A percentile compares a stretch with the other conserved stretches of the same genome.
These are phyloP conservation scores for Ophiostoma ips DNA, from an alignment of 2,329 filamentous ascomycete genomes.

Conservation along the genomic window DNA sequence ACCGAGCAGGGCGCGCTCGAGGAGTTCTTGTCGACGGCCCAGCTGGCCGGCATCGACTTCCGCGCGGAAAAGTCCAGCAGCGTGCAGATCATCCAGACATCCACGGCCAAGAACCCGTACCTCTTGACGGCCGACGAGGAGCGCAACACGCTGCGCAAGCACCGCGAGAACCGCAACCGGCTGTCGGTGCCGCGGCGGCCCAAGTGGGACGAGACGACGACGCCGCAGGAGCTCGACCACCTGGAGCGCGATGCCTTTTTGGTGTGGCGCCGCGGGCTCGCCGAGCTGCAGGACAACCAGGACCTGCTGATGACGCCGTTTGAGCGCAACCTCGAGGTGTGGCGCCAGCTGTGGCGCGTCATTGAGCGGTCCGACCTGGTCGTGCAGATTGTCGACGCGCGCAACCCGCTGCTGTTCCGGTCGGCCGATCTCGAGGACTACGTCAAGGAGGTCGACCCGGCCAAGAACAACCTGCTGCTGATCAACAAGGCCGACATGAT, in stretches of 20 bases:
- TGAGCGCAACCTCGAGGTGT: constrained; percentile 92
- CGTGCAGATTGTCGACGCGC: constrained; percentile 95
- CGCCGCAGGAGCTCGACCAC: constrained; percentile 64
- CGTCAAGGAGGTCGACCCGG: constrained; percentile 75
- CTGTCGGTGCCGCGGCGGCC: constrained; percentile 85
- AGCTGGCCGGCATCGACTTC: constrained; percentile 96
- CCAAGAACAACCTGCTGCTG: constrained; percentile 77
- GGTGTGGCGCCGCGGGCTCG: constrained; percentile 78
- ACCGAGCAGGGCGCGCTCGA: constrained; percentile 94
- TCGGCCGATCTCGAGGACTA: constrained; percentile 89
- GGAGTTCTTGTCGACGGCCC: constrained; percentile 89
- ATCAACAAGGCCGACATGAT: constrained; percentile 99
- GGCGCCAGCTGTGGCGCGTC: constrained; percentile 95
- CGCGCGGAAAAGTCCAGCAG: constrained; percentile 98
- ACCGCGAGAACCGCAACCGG: constrained; percentile 62
- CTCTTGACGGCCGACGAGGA: constrained; percentile 78
- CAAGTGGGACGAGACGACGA: constrained; percentile 76
- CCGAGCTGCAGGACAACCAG: constrained; percentile 84
- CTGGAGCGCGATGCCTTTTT: constrained; percentile 70
- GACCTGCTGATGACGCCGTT: constrained; percentile 96
- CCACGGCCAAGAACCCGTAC: constrained; percentile 82
- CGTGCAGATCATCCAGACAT: constrained; percentile 94
- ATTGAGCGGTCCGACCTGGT: constrained; percentile 92
- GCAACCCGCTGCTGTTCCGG: constrained; percentile 86
- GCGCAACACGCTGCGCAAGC: constrained; percentile 61